Conservation (phyloP, 805 yeast genomes). For the Cyberlindnera sargentensis region DNA sequence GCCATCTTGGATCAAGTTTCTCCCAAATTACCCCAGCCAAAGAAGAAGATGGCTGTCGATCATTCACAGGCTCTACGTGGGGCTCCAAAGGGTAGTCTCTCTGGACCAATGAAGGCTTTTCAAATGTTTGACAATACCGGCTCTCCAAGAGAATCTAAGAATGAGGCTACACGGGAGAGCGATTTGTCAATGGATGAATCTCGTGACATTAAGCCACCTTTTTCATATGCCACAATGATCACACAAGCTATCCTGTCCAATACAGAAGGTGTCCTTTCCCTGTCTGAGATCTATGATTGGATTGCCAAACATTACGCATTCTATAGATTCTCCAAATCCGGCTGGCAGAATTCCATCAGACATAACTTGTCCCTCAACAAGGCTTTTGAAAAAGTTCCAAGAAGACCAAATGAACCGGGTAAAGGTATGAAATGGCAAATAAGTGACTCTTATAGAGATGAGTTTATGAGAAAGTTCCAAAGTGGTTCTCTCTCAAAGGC, state of each 20-base stretch:
- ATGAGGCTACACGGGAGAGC: conserved; percentile 24
- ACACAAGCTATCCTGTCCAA: conserved; percentile 93
- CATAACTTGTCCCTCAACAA: conserved; percentile 91
- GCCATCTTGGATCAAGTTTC: conserved; percentile 27
- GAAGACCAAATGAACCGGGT: conserved; percentile 95
- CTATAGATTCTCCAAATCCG: conserved; percentile 85
- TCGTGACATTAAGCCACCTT: conserved; percentile 93
- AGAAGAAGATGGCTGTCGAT: conserved; percentile 15
- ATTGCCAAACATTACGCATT: conserved; percentile 83
- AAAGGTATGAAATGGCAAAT: conserved; percentile 99
- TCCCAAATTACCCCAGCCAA: conserved; percentile 26
- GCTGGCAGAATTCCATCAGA: conserved; percentile 98
- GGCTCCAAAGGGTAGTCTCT: background rate
- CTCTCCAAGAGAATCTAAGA: conserved; percentile 1
- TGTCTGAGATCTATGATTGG: conserved; percentile 91
- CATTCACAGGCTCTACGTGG: background rate
- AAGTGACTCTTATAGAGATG: conserved; percentile 74
- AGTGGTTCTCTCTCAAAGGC: conserved; percentile 69
- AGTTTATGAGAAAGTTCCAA: conserved; percentile 72
- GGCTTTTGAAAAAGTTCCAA: conserved; percentile 96
- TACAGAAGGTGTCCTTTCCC: conserved; percentile 77
- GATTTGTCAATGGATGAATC: conserved; percentile 87
- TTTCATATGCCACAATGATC: conserved; percentile 95
- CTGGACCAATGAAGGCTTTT: conserved; percentile 34
- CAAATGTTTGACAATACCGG: conserved; percentile 43